Base-by-base conservation (phyloP, 495 filamentous ascomycete species). In the Penicillium ucsense region DNA sequence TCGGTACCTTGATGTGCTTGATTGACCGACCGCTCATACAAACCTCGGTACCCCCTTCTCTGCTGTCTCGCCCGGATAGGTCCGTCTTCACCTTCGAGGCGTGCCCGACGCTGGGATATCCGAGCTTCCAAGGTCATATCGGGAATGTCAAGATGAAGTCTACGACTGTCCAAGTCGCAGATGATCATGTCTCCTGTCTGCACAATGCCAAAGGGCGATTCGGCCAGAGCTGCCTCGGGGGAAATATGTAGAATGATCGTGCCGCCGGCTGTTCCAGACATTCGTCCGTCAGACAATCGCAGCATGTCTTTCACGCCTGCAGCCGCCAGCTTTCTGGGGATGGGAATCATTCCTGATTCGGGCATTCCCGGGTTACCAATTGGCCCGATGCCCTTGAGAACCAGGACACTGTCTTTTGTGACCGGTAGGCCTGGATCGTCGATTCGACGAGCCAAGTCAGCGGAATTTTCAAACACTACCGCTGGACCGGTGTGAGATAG, bases 321-420 rank as follows among this genome's bases (percentile, higher is more conserved):
- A 2, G 61, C 65, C 0, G 73, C 79, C 5, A 85, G 66, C 48
- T 82, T 83, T 32, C 77, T 70, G 31, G 82, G 81, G 8, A 84
- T 83, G 2, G 81, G 82, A 8, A 84, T 72, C 4, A 84, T 53
- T 6, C 80, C 80, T 36, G 80, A 80, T 61, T 85, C 82, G 4
- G 82, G 82, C 82, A 84, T 85, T 0, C 82, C 82, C 0, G 80
- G 81, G 49, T 80, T 78, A 0, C 82, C 82, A 1, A 83, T 70
- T 4, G 81, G 79, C 0, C 82, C 82, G 45, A 84, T 82, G 28
- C 72, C 66, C 51, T 79, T 75, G 31, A 84, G 64, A 10, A 85
- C 67, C 4, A 85, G 57, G 4, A 85, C 78, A 35, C 73, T 76
- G 39, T 79, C 63, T 4, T 59, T 54, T 0, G 65, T 67, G 4